These are phyloP conservation scores for Colletotrichum salicis DNA, from an alignment of 2,329 filamentous ascomycete genomes.

Conservation along the genomic window DNA sequence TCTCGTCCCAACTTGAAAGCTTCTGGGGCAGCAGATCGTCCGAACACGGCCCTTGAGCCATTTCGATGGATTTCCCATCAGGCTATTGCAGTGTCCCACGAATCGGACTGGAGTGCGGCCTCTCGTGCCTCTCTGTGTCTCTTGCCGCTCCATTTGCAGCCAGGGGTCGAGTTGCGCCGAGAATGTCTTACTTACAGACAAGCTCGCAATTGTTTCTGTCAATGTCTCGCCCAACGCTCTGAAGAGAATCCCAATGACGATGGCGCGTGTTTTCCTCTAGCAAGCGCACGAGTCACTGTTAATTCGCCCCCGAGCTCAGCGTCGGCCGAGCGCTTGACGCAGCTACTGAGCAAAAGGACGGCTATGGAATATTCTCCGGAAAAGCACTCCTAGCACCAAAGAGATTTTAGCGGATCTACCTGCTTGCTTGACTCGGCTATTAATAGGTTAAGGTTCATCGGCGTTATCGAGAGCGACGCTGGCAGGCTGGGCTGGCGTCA, in stretches of 20 bases:
- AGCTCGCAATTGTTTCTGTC: neutral
- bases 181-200: neutral
- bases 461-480: neutral
- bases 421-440: constrained; percentile 3
- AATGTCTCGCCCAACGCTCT: neutral
- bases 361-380: neutral
- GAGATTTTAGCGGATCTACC: neutral
- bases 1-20: neutral
- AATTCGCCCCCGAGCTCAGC: neutral
- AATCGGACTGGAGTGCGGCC: neutral
- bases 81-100: neutral
- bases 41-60: neutral
- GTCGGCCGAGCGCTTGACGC: constrained; percentile 16
- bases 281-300: constrained; percentile 1
- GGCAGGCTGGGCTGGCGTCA: neutral
- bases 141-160: neutral
- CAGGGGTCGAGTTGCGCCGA: neutral
- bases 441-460: constrained; percentile 24
- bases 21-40: constrained; percentile 3
- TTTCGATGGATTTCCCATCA: neutral
- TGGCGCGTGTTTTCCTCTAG: neutral
- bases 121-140: no score
- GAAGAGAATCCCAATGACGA: constrained; percentile 9
- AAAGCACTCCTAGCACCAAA: neutral
- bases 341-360: no score